phyloP scores from a whole-genome alignment of 1,284 basidiomycete species.

The Trichosporon sp. region DNA sequence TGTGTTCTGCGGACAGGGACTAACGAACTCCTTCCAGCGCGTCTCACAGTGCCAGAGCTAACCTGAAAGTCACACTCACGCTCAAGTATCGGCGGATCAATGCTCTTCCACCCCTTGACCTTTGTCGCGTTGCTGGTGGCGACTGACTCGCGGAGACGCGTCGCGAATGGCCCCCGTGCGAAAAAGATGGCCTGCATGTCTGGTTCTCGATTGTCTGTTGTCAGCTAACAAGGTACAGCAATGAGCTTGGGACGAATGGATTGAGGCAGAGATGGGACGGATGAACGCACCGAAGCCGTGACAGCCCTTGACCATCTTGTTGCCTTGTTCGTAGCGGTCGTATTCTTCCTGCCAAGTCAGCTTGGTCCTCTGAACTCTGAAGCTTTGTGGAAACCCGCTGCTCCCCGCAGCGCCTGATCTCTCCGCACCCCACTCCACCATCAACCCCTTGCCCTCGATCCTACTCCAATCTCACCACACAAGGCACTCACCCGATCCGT shows the following conservation, averaged over 20 bases:
- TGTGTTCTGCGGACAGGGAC: no score
- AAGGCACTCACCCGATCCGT: slow-evolving; percentile 50
- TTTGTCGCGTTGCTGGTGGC: slow-evolving; percentile 44
- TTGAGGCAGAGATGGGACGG: no score
- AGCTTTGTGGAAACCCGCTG: no score
- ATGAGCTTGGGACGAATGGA: no score
- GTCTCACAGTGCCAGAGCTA: no score
- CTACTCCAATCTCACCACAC: no score
- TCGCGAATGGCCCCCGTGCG: slow-evolving; percentile 46
- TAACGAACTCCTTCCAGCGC: no score
- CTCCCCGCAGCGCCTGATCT: no score
- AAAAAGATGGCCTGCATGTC: slow-evolving; percentile 87
- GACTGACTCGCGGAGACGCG: neutral
- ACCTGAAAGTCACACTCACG: slow-evolving; percentile 31
- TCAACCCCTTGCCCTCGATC: no score
- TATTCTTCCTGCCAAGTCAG: slow-evolving; percentile 47
- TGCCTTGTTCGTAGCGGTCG: neutral
- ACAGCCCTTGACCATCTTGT: slow-evolving; percentile 6
- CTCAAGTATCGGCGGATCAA: slow-evolving; percentile 66
- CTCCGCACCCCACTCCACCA: no score
- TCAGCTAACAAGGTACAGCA: neutral
- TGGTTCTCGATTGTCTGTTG: slow-evolving; percentile 59
- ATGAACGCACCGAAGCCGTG: slow-evolving; percentile 18
- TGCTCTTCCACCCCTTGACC: slow-evolving; percentile 30
- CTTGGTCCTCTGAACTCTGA: no score